A percentile compares a stretch with the other conserved stretches of the same genome.
Evolutionary conservation across 371 early-diverging fungal genomes (phyloP).

Genomic region (Syncephalastrum sp.): DNA sequence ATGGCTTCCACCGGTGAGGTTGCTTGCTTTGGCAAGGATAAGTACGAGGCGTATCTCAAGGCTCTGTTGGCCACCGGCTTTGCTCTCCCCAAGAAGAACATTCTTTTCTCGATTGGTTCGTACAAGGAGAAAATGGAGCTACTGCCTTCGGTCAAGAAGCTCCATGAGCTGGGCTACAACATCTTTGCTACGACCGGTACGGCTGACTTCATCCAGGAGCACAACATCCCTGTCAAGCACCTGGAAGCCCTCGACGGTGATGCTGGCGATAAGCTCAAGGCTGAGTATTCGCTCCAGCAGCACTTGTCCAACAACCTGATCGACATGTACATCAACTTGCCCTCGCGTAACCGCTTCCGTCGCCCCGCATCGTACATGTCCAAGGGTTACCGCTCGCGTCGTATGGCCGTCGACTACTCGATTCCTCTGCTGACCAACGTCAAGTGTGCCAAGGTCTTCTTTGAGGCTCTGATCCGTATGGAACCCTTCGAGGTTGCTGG

Average conservation of each 20-base stretch:
- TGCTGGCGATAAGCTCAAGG: constrained; percentile 61
- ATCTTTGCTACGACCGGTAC: constrained; percentile 95
- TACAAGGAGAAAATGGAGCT: constrained; percentile 95
- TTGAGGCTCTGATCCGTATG: constrained; percentile 88
- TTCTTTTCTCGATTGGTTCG: constrained; percentile 89
- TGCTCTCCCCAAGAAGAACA: constrained; percentile 86
- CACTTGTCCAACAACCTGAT: constrained; percentile 95
- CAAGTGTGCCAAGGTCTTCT: constrained; percentile 96
- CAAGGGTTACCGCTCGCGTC: constrained; percentile 91
- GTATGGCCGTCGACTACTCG: constrained; percentile 96
- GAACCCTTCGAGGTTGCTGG: constrained; percentile 72
- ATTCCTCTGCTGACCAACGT: constrained; percentile 96
- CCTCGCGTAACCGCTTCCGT: constrained; percentile 93
- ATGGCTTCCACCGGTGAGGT: constrained; percentile 99
- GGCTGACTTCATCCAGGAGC: constrained; percentile 92
- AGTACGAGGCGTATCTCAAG: constrained; percentile 95
- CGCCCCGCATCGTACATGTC: constrained; percentile 95
- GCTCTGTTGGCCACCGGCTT: constrained; percentile 91
- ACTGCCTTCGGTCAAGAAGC: constrained; percentile 78
- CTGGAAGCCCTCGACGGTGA: constrained; percentile 73
- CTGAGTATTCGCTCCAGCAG: constrained; percentile 90
- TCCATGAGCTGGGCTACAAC: constrained; percentile 83
- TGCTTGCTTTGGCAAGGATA: constrained; percentile 94
- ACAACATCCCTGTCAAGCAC: constrained; percentile 87
- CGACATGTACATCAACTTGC: constrained; percentile 97